Evolutionary conservation across 352 stramenopile species (phyloP).

Genomic region (Pythium biforme): DNA sequence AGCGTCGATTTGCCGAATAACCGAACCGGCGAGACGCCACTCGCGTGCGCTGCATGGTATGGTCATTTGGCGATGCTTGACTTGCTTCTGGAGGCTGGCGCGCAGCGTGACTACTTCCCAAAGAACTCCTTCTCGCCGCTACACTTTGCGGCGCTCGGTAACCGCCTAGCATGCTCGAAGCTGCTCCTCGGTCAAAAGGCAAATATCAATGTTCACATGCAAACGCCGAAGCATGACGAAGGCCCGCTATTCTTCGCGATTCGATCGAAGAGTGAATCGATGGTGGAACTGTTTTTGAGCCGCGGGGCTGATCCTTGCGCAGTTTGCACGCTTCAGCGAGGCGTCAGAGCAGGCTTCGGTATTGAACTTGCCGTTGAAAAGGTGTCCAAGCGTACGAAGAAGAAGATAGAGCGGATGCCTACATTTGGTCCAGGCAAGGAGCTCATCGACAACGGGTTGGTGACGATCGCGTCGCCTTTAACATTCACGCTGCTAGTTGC

Average conservation of each 20-base stretch:
- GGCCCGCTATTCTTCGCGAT: slow-evolving; percentile 60
- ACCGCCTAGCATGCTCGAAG: slow-evolving; percentile 40
- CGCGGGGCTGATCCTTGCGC: slow-evolving; percentile 39
- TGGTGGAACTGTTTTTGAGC: slow-evolving; percentile 49
- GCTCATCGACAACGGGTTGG: slow-evolving; percentile 10
- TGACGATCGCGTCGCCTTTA: slow-evolving; percentile 41
- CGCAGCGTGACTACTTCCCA: slow-evolving; percentile 36
- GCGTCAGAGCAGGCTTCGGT: slow-evolving; percentile 38
- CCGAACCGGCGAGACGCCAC: slow-evolving; percentile 46
- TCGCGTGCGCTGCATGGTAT: slow-evolving; percentile 51
- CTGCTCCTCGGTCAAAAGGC: slow-evolving; percentile 36
- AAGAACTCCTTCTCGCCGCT: slow-evolving; percentile 49
- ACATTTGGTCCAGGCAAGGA: slow-evolving; percentile 15
- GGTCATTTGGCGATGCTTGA: slow-evolving; percentile 46
- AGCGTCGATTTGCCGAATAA: slow-evolving; percentile 54
- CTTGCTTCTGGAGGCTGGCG: slow-evolving; percentile 49
- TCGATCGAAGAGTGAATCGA: slow-evolving; percentile 41
- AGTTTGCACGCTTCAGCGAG: slow-evolving; percentile 41
- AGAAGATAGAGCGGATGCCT: not conserved
- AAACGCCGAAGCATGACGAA: slow-evolving; percentile 38
- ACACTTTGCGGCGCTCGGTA: slow-evolving; percentile 54
- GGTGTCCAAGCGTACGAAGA: not conserved
- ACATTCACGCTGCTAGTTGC: slow-evolving; percentile 48
- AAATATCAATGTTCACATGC: slow-evolving; percentile 40
- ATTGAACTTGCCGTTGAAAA: slow-evolving; percentile 18